Conservation (phyloP, 768 basidiomycete genomes). For the Lyophyllum atratum region DNA sequence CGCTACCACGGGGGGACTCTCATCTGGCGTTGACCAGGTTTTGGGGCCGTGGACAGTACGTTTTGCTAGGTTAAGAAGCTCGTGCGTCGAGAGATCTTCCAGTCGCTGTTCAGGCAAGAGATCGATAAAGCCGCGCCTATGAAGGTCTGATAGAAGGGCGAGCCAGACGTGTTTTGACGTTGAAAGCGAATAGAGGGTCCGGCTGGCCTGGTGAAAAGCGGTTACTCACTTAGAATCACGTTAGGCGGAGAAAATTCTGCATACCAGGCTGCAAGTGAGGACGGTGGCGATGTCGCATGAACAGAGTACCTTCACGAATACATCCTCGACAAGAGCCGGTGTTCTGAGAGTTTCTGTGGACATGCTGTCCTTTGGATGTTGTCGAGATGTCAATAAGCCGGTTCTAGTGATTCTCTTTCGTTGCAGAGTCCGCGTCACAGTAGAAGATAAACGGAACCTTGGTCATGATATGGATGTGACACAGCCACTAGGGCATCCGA, state of each 20-base stretch:
- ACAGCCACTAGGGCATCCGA: too few relatives aligned
- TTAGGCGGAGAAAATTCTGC: background rate
- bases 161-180: constrained; percentile 34
- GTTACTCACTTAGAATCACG: background rate
- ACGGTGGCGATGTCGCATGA: constrained; percentile 6
- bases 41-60: background rate
- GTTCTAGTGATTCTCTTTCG: too few relatives aligned
- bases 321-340: constrained; percentile 4
- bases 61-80: constrained; percentile 4
- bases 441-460: too few relatives aligned
- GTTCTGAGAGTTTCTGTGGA: background rate
- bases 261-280: background rate
- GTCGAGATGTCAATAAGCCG: too few relatives aligned
- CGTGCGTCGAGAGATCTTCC: background rate
- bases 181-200: constrained; percentile 38
- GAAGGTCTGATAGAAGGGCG: background rate
- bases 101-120: background rate
- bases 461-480: too few relatives aligned
- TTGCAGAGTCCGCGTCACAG: too few relatives aligned
- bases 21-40: background rate
- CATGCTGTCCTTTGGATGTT: background rate
- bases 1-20: background rate
- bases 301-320: constrained; percentile 1
- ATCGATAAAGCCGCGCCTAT: constrained; percentile 7
- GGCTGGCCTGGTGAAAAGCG: background rate